phyloP scores from a whole-genome alignment of 768 basidiomycete genomes.

The Tylopilus sp. region DNA sequence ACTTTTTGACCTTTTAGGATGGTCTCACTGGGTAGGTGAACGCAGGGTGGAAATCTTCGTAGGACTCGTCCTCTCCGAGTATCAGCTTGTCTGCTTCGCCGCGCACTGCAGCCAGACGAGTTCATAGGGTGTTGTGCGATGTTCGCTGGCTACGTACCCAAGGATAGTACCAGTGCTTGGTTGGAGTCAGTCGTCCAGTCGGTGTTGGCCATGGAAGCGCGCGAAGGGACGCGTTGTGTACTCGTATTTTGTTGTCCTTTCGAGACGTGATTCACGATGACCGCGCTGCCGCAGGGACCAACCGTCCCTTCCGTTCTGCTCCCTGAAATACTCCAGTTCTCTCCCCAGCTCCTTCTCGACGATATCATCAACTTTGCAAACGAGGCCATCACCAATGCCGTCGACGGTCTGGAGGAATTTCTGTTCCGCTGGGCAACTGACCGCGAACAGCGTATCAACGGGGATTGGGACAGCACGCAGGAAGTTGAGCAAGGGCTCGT shows the following conservation, averaged over 20 bases:
- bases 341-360: conserved; percentile 81
- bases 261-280: conserved; percentile 21
- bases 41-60: conserved; percentile 70
- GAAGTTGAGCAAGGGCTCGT: conserved; percentile 80
- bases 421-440: conserved; percentile 71
- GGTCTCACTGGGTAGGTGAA: conserved; percentile 92
- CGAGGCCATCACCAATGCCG: conserved; percentile 71
- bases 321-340: conserved; percentile 70
- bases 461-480: conserved; percentile 57
- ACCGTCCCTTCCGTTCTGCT: conserved; percentile 25
- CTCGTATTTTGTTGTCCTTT: conserved; percentile 13
- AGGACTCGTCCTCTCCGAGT: conserved; percentile 54
- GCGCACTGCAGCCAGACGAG: conserved; percentile 48
- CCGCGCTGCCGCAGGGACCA: conserved; percentile 21
- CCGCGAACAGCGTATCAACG: conserved; percentile 45
- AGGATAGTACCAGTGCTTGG: conserved; percentile 67
- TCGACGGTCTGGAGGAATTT: conserved; percentile 78
- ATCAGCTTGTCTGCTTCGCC: conserved; percentile 60
- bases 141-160: conserved; percentile 46
- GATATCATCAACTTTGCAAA: conserved; percentile 84
- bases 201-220: conserved; percentile 19
- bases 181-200: conserved; percentile 83
- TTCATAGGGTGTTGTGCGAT: conserved; percentile 1
- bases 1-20: neutral
- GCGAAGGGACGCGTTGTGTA: conserved; percentile 27